Evolutionary conservation across 306 rosid species (phyloP), one percentile per base, ranked within the genome.

Genomic region (Vigna trinervia): DNA sequence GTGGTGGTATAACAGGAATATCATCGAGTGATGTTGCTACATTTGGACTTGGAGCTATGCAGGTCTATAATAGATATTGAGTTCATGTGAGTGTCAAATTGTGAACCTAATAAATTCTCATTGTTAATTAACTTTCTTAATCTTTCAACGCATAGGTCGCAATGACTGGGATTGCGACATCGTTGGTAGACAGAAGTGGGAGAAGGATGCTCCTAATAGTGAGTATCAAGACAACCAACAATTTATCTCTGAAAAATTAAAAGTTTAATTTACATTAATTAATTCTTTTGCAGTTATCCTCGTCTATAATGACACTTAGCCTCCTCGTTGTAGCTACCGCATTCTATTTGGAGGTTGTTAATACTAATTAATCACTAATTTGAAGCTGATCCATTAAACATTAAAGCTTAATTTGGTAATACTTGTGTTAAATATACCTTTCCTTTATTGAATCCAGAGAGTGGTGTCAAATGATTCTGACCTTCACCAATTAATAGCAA

Each of bases 111-210:
- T 36, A 38, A 34, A 32, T 45, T 70, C 5, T 52, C 22, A 80
- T 9, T 38, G 6, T 34, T 67, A 22, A 30, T 52, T 14, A 50
- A 20, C 13, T 43, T 57, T 60, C 46, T 68, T 45, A 59, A 9
- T 36, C 53, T 41, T 19, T 2, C 34, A 20, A 41, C 54, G 30
- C 64, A 43, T 43, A 90, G 97, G 92, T 92, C 34, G 8, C 69
- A 68, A 82, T 88, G 76, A 88, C 93, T 48, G 96, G 83, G 22
- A 9, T 92, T 52, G 56, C 90, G 53, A 86, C 90, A 38, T 84
- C 86, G 84, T 82, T 90, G 71, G 88, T 86, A 41, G 97, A 92
- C 84, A 88, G 43, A 87, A 83, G 84, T 69, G 97, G 97, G 5
- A 81, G 90, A 58, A 85, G 93, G 82, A 45, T 88, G 69, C 93